Evolutionary conservation across 805 yeast species (phyloP), one percentile per base, ranked within the genome.

Genomic region (Metschnikowia drakensbergensis): DNA sequence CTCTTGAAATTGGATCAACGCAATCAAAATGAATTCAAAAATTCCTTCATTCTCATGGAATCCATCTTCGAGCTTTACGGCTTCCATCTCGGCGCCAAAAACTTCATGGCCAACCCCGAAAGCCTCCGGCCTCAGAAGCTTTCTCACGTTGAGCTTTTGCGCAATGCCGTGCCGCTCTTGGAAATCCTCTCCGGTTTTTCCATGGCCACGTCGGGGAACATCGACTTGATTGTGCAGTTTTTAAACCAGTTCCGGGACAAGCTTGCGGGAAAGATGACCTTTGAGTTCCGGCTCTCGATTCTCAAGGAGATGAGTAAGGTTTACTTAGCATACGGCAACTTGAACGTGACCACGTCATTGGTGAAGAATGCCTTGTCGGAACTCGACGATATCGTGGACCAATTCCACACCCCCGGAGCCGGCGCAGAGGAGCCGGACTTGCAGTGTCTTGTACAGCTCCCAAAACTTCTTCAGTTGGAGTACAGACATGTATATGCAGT

Each of bases 51-150:
- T 50, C 68, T 71, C 31, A 51, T 54, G 29, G 60, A 60, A 37
- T 57, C 66, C 5, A 62, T 71, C 6, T 60, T 69, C 36, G 69
- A 69, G 28, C 55, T 65, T 51, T 58, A 67, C 51, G 69, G 70
- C 1, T 57, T 69, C 25, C 46, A 59, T 2, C 29, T 47, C 13
- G 48, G 37, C 3, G 39, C 36, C 11, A 29, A 45, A 8, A 42
- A 42, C 11, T 42, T 42, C 38, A 42, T 42, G 45, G 45, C 43
- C 34, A 29, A 22, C 27, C 33, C 37, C 11, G 31, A 17, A 7
- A 6, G 35, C 17, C 34, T 22, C 11, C 45, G 45, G 10, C 38
- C 47, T 6, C 43, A 37, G 25, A 46, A 45, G 8, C 45, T 49
- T 10, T 27, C 51, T 26, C 38, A 34, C 9, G 30, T 45, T 1